Base-by-base conservation (phyloP, 1,139 yeast species). In the Candida tropicalis region DNA sequence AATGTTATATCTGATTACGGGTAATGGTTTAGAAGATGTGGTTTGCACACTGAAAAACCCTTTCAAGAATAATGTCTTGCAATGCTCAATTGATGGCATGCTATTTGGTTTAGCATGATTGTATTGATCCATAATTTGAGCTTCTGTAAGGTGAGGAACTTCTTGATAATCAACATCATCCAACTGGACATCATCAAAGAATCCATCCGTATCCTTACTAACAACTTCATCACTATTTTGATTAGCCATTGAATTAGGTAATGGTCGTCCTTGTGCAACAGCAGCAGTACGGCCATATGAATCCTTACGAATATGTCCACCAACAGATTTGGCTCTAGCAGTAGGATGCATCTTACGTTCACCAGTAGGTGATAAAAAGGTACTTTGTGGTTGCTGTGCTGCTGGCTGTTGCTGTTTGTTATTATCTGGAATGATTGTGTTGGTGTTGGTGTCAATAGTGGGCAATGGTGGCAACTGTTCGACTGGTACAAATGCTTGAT, bases 41-140 rank as follows among this genome's bases (percentile, higher is more conserved):
- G 97, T 87, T 65, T 90, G 97, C 36, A 91, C 98, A 50, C 95
- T 84, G 68, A 93, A 93, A 58, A 93, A 90, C 1, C 98, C 98
- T 63, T 91, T 90, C 62, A 93, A 77, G 69, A 90, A 90, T 51
- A 91, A 78, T 2, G 96, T 91, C 66, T 87, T 87, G 50, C 97
- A 96, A 59, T 83, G 88, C 59, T 90, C 97, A 60, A 91, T 90
- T 0, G 97, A 89, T 22, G 95, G 96, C 97, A 91, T 90, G 12
- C 87, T 70, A 40, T 87, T 87, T 2, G 84, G 80, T 47, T 82
- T 79, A n/a, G 93, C 91, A 48, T 67, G 70, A 40, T 83, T 78
- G 53, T 84, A 87, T 54, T 82, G 82, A 16, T 79, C 81, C 52
- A 86, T 73, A 41, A 85, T 82, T 57, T 83, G 78, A 13, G 76